Base-by-base conservation (phyloP, 106 monocot species). In the Dactylorhiza incarnata region DNA sequence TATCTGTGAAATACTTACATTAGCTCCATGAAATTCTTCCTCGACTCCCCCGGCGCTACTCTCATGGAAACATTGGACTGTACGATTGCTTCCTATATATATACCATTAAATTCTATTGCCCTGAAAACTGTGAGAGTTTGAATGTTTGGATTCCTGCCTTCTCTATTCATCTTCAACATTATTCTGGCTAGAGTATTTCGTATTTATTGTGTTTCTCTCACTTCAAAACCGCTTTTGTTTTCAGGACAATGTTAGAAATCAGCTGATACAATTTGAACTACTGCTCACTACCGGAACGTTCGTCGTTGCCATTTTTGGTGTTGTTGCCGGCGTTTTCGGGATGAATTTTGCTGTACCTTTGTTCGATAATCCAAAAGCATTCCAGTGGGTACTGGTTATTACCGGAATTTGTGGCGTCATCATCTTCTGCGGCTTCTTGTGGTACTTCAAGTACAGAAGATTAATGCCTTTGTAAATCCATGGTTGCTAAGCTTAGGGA, bases 231-330 rank as follows among this genome's bases (percentile, higher is more conserved):
- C 17, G 3, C 19, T 22, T 49, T 44, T 72, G 1, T 44, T 70
- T 75, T 74, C 85, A 94, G 94, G 94, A 94, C 61, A 91, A 94
- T 73, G 89, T 94, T 73, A 83, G 89, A 51, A 94, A 94, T 79
- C 94, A 94, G 82, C 78, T 94, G 76, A 94, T 94, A 80, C 94
- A 94, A 56, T 91, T 94, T 70, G 94, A 91, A 75, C 73, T 94
- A 62, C 82, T 94, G 16, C 87, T 94, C 17, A 88, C 94, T 52
- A 87, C 89, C 3, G 89, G 87, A 5, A 94, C 94, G 20, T 94
- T 94, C 67, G 87, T 94, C 10, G 91, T 91, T 10, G 81, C 94
- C 13, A 91, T 91, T 47, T 94, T 94, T 48, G 87, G 87, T 19
- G 94, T 91, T 24, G 87, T 94, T 26, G 85, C 94, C 1, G 94